Evolutionary conservation across 495 filamentous ascomycete genomes (phyloP), one percentile per base, ranked within the genome.

Genomic region (Penicillium tannophilum): DNA sequence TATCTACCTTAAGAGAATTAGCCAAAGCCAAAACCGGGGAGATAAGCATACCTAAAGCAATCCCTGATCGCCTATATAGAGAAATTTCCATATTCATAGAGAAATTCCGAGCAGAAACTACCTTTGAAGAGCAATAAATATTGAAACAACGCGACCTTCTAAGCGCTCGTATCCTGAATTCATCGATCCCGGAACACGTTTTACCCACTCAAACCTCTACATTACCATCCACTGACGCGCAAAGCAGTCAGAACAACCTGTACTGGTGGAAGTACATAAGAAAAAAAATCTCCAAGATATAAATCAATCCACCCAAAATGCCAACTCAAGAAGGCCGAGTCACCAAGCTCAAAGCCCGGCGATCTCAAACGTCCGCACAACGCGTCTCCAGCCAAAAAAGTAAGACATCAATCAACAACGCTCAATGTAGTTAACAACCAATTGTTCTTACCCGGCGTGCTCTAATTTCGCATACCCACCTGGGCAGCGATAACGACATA

Each of bases 261-360:
- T 14, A 23, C 33, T 36, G 33, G 10, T 12, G 33, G 33, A 1
- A 14, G 33, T 36, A 36, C 33, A 36, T 12, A 2, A 2, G 11
- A 36, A 36, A 36, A 36, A 11, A 3, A 0, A 36, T 3, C 20
- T 23, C 33, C 48, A 1, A 20, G 6, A 9, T 51, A 8, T 6
- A 23, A 6, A 12, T 14, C 11, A 36, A 3, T n/a, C 14, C 1
- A 41, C 19, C 0, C 17, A 42, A 31, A 30, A 72, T 72, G 68
- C 59, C 60, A 1, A 61, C 61, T 39, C 62, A 70, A 59, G 66
- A 66, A 9, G 66, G 60, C 47, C 58, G 68, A 53, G 47, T 75
- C 6, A 58, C 58, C 2, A 74, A 74, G 53, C 19, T 31, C 28
- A 66, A 60, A 50, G 41, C 45, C 14, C 33, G 51, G 23, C 44